Evolutionary conservation across 1,284 basidiomycete species (phyloP), one percentile per base, ranked within the genome.

Genomic region (Vanrija sp.): DNA sequence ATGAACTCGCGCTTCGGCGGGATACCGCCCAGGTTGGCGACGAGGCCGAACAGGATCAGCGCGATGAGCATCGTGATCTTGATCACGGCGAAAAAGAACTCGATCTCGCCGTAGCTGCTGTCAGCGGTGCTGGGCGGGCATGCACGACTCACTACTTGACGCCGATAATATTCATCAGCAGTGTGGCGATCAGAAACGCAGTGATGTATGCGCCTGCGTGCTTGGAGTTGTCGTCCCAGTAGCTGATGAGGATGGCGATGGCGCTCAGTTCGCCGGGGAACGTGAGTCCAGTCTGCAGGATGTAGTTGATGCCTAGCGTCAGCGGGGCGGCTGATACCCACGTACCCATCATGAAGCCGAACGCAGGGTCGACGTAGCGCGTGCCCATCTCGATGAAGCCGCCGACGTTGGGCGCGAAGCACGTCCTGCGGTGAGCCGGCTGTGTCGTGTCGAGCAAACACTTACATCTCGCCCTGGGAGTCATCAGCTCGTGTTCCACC

Each of bases 21-120:
- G 0, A 82, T 84, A 55, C 86, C 86, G 48, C 87, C 87, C n/a
- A 88, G 81, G 64, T 87, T 85, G 46, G 88, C 81, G 51, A 87
- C 73, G 43, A 89, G 78, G 46, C 86, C 87, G 51, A 80, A 78
- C 51, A 88, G 65, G 55, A 87, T 82, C 43, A 68, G 49, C 5
- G 18, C 58, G 28, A 60, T 45, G 42, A 63, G 52, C 26, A 49
- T 56, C 38, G 2, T 4, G 12, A 49, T 18, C 29, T 56, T 56
- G 43, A 51, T 29, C 25, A 16, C 10, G n/a, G 38, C 21, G 39
- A 63, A 4, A 85, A 85, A 66, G 52, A 75, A 74, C 56, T 77
- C 75, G 43, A 68, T 63, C 50, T 61, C 59, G 47, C 59, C 59
- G 43, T 53, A 58, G 49, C 40, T 60, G 38, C 3, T 18, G 39